These are phyloP conservation scores for Arthrobotrys conoides DNA, from an alignment of 2,329 filamentous ascomycete genomes.

Conservation along the genomic window DNA sequence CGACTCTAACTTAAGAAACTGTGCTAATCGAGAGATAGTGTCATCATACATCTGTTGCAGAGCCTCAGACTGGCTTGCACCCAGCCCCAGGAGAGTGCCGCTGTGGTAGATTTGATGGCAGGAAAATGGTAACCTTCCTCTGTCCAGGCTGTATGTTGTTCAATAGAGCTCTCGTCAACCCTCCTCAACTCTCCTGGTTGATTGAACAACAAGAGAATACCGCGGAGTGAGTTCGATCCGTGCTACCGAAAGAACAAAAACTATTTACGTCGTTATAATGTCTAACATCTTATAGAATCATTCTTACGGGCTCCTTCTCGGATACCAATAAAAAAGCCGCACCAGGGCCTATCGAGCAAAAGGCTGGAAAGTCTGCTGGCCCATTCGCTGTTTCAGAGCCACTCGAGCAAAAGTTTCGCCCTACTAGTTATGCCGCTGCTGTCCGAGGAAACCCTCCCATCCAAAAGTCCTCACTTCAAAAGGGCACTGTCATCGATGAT, in stretches of 20 bases:
- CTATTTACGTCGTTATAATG: background rate
- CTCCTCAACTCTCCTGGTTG: constrained; percentile 39
- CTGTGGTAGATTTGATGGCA: constrained; percentile 31
- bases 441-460: constrained; percentile 1
- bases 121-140: constrained; percentile 21
- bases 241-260: background rate
- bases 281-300: background rate
- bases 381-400: background rate
- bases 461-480: constrained; percentile 3
- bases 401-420: background rate
- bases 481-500: background rate
- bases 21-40: too few species aligned
- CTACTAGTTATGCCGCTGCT: constrained; percentile 37
- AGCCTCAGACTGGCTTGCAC: constrained; percentile 3
- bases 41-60: constrained; percentile 45
- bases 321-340: background rate
- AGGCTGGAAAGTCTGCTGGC: background rate
- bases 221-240: constrained; percentile 25
- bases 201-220: constrained; percentile 55
- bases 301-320: background rate
- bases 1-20: background rate
- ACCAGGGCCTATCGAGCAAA: background rate
- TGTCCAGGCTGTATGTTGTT: constrained; percentile 46
- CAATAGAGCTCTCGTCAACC: constrained; percentile 23
- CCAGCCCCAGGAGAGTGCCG: background rate